Evolutionary conservation across 139 green algal species (phyloP), one percentile per base, ranked within the genome.

Genomic region (Pycnococcus provasolii): DNA sequence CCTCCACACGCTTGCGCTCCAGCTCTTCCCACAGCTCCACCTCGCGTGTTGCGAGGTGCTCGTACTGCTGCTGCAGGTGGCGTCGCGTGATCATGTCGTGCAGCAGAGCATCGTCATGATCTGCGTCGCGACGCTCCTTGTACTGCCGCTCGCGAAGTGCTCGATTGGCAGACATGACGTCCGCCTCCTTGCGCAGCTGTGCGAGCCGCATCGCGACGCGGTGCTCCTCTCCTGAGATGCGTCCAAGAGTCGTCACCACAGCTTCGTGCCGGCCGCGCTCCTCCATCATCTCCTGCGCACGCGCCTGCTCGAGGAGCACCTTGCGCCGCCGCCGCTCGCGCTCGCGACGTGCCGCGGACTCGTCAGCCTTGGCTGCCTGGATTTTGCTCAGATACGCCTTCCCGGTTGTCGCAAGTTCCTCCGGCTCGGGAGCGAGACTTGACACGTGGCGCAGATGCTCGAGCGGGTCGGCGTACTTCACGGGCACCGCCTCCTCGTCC

Each of bases 191-290:
- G 26, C 26, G 53, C 15, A 6, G 4, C 66, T 75, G 26, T 26
- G 26, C 26, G 26, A 26, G 26, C 26, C 26, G 26, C 26, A 26
- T 26, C 26, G 26, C 26, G 26, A 26, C 26, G 26, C 26, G 26
- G 26, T 26, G 26, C 26, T 26, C 26, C 26, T 26, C 26, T 26
- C 26, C 26, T 26, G 26, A 26, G 26, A 26, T 26, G 26, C 26
- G 26, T 26, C 26, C 26, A 26, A 26, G 26, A 26, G 26, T 26
- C 26, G 26, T 26, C 26, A 26, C 26, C 26, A 26, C 52, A 67
- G 88, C 80, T 0, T 81, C 72, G 68, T 85, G 60, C 58, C 65
- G 41, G 13, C 86, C 79, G 75, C 86, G 81, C 55, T 79, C 79
- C 8, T 70, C 63, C 79, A 89, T 85, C 45, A 82, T 79, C 64